Evolutionary conservation across 2,329 filamentous ascomycete genomes (phyloP).

Genomic region (Penicillium corylophilum): DNA sequence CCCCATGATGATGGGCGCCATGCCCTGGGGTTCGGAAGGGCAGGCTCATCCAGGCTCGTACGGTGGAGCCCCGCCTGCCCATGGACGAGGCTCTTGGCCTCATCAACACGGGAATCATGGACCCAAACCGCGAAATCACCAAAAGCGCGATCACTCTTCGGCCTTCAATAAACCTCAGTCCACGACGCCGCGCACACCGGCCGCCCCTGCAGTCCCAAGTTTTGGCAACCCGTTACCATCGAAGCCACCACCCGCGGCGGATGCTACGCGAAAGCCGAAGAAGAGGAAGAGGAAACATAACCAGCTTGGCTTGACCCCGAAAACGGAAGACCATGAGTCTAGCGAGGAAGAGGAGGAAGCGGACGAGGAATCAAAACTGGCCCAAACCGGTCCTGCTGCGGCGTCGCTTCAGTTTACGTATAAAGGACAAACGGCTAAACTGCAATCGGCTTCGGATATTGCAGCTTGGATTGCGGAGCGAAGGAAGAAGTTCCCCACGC

Average conservation of each 20-base stretch:
- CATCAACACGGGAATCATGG: constrained; percentile 25
- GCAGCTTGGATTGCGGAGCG: constrained; percentile 79
- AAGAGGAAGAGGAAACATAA: constrained; percentile 48
- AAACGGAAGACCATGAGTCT: constrained; percentile 46
- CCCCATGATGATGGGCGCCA: constrained; percentile 54
- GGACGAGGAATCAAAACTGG: constrained; percentile 47
- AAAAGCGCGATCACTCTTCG: constrained; percentile 40
- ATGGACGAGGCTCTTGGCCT: constrained; percentile 25
- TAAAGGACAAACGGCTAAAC: constrained; percentile 53
- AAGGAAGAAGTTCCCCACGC: constrained; percentile 76
- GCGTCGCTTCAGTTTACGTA: constrained; percentile 53
- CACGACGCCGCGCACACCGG: constrained; percentile 32
- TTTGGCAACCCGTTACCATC: constrained; percentile 46
- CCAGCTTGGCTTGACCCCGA: constrained; percentile 49
- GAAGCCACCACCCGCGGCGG: constrained; percentile 41
- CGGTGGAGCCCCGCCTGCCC: constrained; percentile 34
- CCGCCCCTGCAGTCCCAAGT: constrained; percentile 46
- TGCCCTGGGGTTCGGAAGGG: constrained; percentile 56
- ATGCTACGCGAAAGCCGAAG: constrained; percentile 36
- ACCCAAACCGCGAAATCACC: constrained; percentile 23
- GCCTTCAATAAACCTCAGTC: constrained; percentile 38
- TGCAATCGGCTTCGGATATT: constrained; percentile 65
- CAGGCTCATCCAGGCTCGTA: constrained; percentile 51
- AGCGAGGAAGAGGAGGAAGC: constrained; percentile 48
- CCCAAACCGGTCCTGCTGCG: constrained; percentile 22